Evolutionary conservation across 352 stramenopile genomes (phyloP).

Genomic region (Lagenidium sp.): DNA sequence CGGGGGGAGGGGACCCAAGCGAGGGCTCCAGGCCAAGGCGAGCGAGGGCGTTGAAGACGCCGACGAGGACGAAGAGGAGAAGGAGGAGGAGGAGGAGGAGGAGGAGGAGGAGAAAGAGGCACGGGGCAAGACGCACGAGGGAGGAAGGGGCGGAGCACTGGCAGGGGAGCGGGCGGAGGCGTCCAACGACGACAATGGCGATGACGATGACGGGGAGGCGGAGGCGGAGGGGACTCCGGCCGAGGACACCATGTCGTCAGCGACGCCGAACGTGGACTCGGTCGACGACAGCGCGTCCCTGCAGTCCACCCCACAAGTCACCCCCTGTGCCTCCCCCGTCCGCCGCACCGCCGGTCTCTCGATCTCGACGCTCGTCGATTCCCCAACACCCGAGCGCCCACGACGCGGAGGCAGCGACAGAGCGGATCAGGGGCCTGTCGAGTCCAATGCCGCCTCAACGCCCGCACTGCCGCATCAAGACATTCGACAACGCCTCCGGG

Average conservation of each 20-base stretch:
- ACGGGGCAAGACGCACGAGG: constrained; percentile 21
- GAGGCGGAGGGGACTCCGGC: constrained; percentile 1
- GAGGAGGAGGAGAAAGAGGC: constrained; percentile 18
- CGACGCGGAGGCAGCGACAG: too few relatives aligned
- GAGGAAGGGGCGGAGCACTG: constrained; percentile 16
- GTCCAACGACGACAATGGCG: constrained; percentile 11
- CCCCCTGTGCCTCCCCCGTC: constrained; percentile 12
- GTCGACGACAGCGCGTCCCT: too few relatives aligned
- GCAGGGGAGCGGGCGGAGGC: constrained; percentile 15
- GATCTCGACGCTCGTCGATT: constrained; percentile 49
- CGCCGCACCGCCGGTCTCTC: constrained; percentile 28
- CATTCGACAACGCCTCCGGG: constrained; percentile 30
- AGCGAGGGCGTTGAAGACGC: not conserved
- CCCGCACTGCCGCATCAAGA: constrained; percentile 49
- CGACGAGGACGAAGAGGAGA: not conserved
- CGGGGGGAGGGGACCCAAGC: not conserved
- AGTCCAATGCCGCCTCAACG: too few relatives aligned
- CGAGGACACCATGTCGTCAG: constrained; percentile 12
- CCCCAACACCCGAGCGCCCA: constrained; percentile 23
- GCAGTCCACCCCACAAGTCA: constrained; percentile 9
- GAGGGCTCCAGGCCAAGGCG: not conserved
- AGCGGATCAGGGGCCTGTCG: too few relatives aligned
- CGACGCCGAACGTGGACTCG: constrained; percentile 6
- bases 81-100: constrained; percentile 6
- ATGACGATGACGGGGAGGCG: constrained; percentile 14